Evolutionary conservation across 2,329 filamentous ascomycete genomes (phyloP), one percentile per base, ranked within the genome.

Genomic region (Magnaporthiopsis rhizophila): DNA sequence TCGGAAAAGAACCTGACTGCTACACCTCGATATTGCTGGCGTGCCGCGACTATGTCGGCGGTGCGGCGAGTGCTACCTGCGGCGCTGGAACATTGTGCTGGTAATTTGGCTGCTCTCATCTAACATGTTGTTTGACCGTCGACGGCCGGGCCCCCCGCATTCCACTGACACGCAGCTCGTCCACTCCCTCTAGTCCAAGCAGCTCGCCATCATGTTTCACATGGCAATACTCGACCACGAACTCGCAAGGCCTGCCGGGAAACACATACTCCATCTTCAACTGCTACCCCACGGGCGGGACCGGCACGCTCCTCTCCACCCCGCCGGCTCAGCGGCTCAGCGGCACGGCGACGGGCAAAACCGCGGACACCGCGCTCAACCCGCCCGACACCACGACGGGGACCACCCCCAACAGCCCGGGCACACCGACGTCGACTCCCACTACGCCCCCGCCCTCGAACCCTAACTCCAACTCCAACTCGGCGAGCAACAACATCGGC

Each of bases 231-330:
- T 63, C 62, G 15, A 63, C 53, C 45, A 38, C 53, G 3, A 63
- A 58, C 18, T 7, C 32, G 12, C 21, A 21, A 3, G 45, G 45
- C 18, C 7, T 8, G 21, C 56, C 62, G 12, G 45, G 38, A 5
- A 59, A 18, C n/a, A 63, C 62, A 1, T 63, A 63, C 24, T 63
- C 62, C n/a, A 30, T 63, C 21, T 38, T 63, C 56, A 63, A 63
- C 56, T 63, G 62, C 34, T 63, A 63, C 38, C 57, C 57, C 62
- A 50, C 62, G 7, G 62, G 62, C 18, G 62, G 62, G 21, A 59
- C 45, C 34, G 62, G 62, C 56, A 58, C 56, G 36, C 62, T 63
- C 9, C 18, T 63, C 3, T 53, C 34, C 8, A 45, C 62, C 24
- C 62, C 62, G 15, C 62, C 62, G 8, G 32, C 28, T 2, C 53